Percentiles rank a stretch among this genome's conserved stretches.
phyloP scores from a whole-genome alignment of 192 early-diverging fungal genomes.

The Linnemannia hyalina region DNA sequence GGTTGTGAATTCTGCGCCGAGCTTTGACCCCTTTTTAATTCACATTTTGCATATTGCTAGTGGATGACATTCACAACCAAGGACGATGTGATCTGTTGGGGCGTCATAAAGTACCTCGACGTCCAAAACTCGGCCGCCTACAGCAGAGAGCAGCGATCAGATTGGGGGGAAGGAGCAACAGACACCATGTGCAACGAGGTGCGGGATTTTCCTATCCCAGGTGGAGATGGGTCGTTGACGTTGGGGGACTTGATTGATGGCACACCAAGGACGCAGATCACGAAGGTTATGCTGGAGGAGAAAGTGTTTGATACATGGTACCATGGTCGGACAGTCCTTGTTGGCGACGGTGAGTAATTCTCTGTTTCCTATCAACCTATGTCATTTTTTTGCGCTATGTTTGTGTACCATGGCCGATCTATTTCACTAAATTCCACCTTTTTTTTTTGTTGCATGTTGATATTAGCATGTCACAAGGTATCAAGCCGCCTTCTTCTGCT shows the following conservation, averaged over 20 bases:
- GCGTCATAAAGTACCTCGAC: background rate
- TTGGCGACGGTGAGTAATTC: conserved; percentile 26
- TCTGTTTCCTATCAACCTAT: no score
- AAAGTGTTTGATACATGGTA: conserved; percentile 48
- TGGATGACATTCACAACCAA: conserved; percentile 15
- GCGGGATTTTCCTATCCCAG: conserved; percentile 10
- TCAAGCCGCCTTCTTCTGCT: background rate
- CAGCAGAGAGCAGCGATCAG: conserved; percentile 1
- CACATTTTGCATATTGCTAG: background rate
- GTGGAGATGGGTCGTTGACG: background rate
- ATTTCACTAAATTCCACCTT: no score
- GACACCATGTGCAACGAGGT: conserved; percentile 32
- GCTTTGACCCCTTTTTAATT: background rate
- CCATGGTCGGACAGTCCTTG: conserved; percentile 17
- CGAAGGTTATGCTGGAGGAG: conserved; percentile 44
- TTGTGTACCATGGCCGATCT: no score
- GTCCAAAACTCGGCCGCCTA: background rate
- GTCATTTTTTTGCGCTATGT: no score
- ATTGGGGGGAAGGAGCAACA: conserved; percentile 9
- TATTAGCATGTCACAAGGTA: no score
- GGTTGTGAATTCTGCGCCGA: no score
- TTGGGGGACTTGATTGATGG: conserved; percentile 24
- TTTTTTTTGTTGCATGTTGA: no score
- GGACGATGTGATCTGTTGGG: conserved; percentile 15
- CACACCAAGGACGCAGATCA: conserved; percentile 9